phyloP scores from a whole-genome alignment of 306 rosid genomes.

The Lupinus albus region DNA sequence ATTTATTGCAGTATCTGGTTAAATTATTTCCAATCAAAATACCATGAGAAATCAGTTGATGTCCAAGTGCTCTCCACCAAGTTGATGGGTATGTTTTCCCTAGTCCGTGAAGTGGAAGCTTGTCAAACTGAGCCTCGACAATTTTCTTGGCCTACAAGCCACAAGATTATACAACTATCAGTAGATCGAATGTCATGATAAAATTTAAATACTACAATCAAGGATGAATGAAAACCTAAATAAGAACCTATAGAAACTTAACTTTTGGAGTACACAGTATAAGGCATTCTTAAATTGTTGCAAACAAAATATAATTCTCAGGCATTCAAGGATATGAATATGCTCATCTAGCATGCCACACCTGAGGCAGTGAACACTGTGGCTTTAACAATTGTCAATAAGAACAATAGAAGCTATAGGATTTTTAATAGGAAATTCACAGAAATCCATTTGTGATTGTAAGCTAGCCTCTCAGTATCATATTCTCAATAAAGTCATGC shows the following conservation, averaged over 20 bases:
- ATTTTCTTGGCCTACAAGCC: constrained; percentile 70
- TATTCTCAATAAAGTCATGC: constrained; percentile 2
- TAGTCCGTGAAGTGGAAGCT: constrained; percentile 91
- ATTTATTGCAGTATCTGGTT: constrained; percentile 17
- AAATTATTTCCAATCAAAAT: constrained; percentile 38
- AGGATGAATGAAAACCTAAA: constrained; percentile 12
- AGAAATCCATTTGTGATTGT: not conserved
- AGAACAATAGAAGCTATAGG: not conserved
- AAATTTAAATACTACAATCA: constrained; percentile 21
- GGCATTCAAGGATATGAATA: constrained; percentile 33
- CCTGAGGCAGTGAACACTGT: not conserved
- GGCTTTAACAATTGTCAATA: not conserved
- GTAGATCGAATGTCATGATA: constrained; percentile 30
- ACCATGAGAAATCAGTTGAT: constrained; percentile 71
- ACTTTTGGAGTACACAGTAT: not conserved
- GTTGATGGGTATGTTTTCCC: constrained; percentile 74
- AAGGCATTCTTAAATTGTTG: constrained; percentile 31
- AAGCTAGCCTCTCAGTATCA: constrained; percentile 3
- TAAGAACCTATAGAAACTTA: constrained; percentile 12
- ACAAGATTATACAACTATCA: constrained; percentile 40
- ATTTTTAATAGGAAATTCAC: not conserved
- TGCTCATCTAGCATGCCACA: constrained; percentile 19
- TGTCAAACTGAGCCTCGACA: constrained; percentile 66
- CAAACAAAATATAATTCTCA: constrained; percentile 17
- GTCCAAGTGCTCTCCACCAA: constrained; percentile 95